Evolutionary conservation across 371 early-diverging fungal genomes (phyloP).

Genomic region (Syncephalastrum sp.): DNA sequence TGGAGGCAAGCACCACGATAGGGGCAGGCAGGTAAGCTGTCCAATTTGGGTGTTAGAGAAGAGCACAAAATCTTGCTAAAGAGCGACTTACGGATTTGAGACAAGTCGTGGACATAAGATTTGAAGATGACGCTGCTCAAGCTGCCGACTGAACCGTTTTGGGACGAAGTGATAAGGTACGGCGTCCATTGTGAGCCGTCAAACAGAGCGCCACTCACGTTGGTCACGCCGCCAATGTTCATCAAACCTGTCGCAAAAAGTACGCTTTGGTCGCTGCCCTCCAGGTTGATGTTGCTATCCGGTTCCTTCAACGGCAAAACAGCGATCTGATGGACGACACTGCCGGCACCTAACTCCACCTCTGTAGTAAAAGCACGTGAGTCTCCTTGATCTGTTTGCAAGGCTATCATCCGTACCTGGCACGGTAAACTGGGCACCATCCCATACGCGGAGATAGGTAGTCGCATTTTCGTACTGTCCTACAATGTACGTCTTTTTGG

Average conservation of each 20-base stretch:
- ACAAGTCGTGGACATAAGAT: conserved; percentile 18
- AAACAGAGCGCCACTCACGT: conserved; percentile 65
- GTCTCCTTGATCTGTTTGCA: not conserved
- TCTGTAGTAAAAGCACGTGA: conserved; percentile 5
- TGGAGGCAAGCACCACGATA: conserved; percentile 66
- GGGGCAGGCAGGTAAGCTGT: conserved; percentile 52
- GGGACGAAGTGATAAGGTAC: conserved; percentile 55
- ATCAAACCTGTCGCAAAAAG: conserved; percentile 55
- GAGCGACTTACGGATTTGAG: conserved; percentile 9
- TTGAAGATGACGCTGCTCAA: conserved; percentile 52
- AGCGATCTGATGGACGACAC: conserved; percentile 26
- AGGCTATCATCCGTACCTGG: conserved; percentile 8
- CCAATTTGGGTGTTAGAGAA: conserved; percentile 14
- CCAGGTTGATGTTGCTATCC: conserved; percentile 5
- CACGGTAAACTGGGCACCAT: conserved; percentile 31
- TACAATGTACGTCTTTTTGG: conserved; percentile 36
- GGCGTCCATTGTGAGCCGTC: conserved; percentile 65
- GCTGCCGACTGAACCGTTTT: conserved; percentile 37
- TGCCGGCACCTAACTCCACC: conserved; percentile 29
- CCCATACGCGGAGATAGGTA: conserved; percentile 40
- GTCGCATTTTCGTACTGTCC: conserved; percentile 29
- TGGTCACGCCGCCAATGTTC: conserved; percentile 39
- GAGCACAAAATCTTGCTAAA: conserved; percentile 17
- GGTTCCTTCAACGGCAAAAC: conserved; percentile 19
- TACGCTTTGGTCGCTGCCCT: conserved; percentile 13